These are phyloP conservation scores for Malus fusca DNA, from an alignment of 306 rosid species.

Conservation along the genomic window DNA sequence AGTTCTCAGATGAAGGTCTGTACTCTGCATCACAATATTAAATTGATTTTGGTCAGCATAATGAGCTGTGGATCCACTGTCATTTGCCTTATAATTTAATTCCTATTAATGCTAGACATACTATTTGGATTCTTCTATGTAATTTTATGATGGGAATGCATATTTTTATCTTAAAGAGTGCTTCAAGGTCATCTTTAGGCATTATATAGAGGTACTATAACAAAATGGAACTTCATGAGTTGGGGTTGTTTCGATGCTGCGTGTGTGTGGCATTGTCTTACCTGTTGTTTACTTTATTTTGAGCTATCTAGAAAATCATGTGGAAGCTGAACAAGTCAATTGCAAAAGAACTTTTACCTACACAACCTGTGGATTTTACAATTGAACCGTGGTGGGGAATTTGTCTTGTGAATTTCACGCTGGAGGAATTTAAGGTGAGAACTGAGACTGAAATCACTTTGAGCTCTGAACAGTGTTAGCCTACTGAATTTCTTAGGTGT, in stretches of 20 bases:
- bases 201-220: not conserved
- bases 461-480: not conserved
- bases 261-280: constrained; percentile 1
- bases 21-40: not conserved
- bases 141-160: not conserved
- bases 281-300: constrained; percentile 31
- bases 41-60: not conserved
- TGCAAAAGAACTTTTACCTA: constrained; percentile 84
- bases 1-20: not conserved
- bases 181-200: constrained; percentile 1
- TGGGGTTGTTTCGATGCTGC: no score
- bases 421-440: constrained; percentile 96
- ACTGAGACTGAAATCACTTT: not conserved
- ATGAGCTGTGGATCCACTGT: not conserved
- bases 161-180: constrained; percentile 1
- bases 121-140: constrained; percentile 6
- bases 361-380: constrained; percentile 80
- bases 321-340: constrained; percentile 98
- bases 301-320: constrained; percentile 87
- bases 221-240: not conserved
- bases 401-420: constrained; percentile 84
- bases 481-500: constrained; percentile 4
- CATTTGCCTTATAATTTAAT: not conserved
- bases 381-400: constrained; percentile 98
- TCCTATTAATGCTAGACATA: not conserved